Conservation (phyloP, 129 eudicot genomes). For the Flaveria bidentis region DNA sequence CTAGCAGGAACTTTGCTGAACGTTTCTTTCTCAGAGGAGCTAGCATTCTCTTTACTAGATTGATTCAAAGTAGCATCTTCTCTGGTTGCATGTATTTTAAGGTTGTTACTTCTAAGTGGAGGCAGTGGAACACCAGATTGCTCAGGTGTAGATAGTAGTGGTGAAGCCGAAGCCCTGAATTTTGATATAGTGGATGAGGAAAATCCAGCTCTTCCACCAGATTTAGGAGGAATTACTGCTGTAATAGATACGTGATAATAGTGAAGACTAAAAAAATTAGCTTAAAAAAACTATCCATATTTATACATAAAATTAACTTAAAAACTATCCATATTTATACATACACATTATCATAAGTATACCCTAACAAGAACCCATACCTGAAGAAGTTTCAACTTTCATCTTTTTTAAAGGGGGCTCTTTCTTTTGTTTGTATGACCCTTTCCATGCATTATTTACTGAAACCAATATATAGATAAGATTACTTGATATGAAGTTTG, state of each 20-base stretch:
- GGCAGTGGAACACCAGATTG: conserved; percentile 57
- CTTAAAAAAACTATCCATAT: conserved; percentile 9
- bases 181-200: conserved; percentile 55
- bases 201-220: conserved; percentile 60
- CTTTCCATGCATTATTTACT: conserved; percentile 80
- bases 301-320: background rate
- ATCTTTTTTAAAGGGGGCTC: conserved; percentile 80
- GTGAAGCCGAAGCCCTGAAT: conserved; percentile 76
- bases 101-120: conserved; percentile 56
- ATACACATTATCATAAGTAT: conserved; percentile 2
- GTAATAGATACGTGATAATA: conserved; percentile 20
- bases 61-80: conserved; percentile 45
- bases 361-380: conserved; percentile 35
- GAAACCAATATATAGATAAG: conserved; percentile 24
- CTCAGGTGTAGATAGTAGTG: conserved; percentile 65
- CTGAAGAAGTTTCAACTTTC: conserved; percentile 72
- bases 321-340: conserved; percentile 2
- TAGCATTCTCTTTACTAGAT: conserved; percentile 48
- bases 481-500: background rate
- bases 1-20: conserved; percentile 32
- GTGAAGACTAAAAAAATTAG: conserved; percentile 14
- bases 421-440: conserved; percentile 65
- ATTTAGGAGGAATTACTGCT: conserved; percentile 63
- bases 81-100: conserved; percentile 46
- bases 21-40: conserved; percentile 31